Percentiles rank a stretch among this genome's conserved stretches.
Conservation (phyloP, 768 basidiomycete genomes). For the Cantharellus cinnabarinus region DNA sequence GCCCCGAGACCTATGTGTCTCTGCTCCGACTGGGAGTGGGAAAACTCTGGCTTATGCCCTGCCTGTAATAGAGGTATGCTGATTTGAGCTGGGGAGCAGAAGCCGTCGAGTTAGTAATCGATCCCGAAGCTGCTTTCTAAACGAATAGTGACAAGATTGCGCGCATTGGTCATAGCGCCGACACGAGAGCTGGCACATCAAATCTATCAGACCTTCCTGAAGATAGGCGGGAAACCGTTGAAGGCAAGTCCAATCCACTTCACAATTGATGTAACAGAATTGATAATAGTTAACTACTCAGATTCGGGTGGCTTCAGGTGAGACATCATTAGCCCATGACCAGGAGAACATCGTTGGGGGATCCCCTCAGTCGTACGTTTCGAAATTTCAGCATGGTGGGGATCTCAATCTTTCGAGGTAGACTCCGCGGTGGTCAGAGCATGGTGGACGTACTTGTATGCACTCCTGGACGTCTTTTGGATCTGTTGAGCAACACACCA, state of each 20-base stretch:
- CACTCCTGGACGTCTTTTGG: constrained; percentile 87
- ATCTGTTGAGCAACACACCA: constrained; percentile 71
- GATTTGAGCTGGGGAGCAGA: neutral
- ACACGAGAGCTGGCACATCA: constrained; percentile 86
- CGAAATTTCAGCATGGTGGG: neutral
- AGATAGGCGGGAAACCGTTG: no score
- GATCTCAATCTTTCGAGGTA: constrained; percentile 13
- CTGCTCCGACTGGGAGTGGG: constrained; percentile 93
- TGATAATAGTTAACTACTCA: constrained; percentile 8
- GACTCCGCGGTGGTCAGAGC: constrained; percentile 68
- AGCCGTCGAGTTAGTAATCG: neutral
- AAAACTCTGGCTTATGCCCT: constrained; percentile 94
- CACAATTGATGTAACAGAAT: no score
- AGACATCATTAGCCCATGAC: constrained; percentile 86
- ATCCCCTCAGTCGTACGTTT: constrained; percentile 28
- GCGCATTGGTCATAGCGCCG: constrained; percentile 78
- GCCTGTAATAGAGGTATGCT: constrained; percentile 66
- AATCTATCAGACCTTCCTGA: constrained; percentile 72
- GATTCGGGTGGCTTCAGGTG: constrained; percentile 74
- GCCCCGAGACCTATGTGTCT: constrained; percentile 73
- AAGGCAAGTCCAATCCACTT: no score
- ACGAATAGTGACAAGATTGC: constrained; percentile 59
- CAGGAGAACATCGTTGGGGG: constrained; percentile 62
- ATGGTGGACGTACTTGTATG: constrained; percentile 88
- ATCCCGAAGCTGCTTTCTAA: constrained; percentile 40